Evolutionary conservation across 371 early-diverging fungal species (phyloP).

Genomic region (Mortierella sp.): DNA sequence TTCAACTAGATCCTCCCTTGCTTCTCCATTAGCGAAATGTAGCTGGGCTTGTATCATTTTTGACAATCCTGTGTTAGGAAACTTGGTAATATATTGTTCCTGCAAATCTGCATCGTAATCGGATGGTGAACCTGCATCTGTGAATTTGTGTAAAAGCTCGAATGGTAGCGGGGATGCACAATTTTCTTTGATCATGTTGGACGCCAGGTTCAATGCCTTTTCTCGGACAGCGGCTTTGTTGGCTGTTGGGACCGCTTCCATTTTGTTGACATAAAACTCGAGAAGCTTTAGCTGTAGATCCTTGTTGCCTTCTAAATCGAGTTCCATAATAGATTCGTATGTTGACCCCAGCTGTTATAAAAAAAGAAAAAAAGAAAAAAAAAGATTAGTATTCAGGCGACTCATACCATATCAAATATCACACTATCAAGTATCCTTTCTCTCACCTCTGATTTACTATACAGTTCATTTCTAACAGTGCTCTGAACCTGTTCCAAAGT

Average conservation of each 20-base stretch:
- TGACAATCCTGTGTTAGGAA: constrained; percentile 65
- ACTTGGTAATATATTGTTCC: constrained; percentile 59
- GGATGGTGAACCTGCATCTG: constrained; percentile 63
- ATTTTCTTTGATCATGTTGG: constrained; percentile 48
- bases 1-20: constrained; percentile 63
- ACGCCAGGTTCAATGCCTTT: constrained; percentile 56
- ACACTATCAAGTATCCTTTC: neutral
- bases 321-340: constrained; percentile 43
- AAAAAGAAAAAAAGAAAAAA: neutral
- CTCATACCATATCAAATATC: no score
- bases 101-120: constrained; percentile 64
- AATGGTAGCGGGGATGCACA: constrained; percentile 60
- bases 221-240: constrained; percentile 26
- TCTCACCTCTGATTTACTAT: constrained; percentile 65
- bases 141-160: constrained; percentile 64
- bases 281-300: constrained; percentile 40
- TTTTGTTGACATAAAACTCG: constrained; percentile 44
- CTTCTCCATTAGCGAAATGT: constrained; percentile 55
- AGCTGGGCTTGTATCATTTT: constrained; percentile 65
- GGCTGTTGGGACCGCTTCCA: constrained; percentile 10
- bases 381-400: no score
- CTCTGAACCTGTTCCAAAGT: constrained; percentile 67
- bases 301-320: constrained; percentile 24
- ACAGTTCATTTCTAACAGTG: constrained; percentile 72
- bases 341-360: constrained; percentile 42